Evolutionary conservation across 257 asterid species (phyloP).

Genomic region (Solanum tacnaense): DNA sequence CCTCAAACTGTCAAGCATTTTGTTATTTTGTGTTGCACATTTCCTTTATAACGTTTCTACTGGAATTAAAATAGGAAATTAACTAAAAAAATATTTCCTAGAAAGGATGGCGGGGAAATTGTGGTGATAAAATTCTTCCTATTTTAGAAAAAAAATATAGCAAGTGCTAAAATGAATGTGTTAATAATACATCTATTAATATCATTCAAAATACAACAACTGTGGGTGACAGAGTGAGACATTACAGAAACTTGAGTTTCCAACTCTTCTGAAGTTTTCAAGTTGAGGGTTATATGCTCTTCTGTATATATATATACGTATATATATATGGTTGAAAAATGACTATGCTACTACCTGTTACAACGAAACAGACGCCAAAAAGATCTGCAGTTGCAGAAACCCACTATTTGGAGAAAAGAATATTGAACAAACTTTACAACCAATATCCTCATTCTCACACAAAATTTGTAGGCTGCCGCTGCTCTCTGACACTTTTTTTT

Average conservation of each 20-base stretch:
- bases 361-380: not conserved
- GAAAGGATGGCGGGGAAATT: not conserved
- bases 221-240: not conserved
- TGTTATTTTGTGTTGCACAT: not conserved
- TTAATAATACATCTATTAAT: not conserved
- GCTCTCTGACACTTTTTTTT: not conserved
- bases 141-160: not conserved
- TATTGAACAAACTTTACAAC: not conserved
- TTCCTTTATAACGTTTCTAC: not conserved
- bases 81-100: not conserved
- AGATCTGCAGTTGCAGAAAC: not conserved
- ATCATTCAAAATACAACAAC: not conserved
- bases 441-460: not conserved
- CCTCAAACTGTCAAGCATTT: not conserved
- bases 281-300: not conserved
- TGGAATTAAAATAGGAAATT: not conserved
- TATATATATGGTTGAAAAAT: not conserved
- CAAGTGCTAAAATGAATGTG: not conserved
- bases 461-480: not conserved
- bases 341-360: not conserved
- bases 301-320: not conserved
- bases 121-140: not conserved
- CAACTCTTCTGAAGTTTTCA: not conserved
- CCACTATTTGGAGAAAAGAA: not conserved
- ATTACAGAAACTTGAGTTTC: not conserved